phyloP scores from a whole-genome alignment of 2,329 filamentous ascomycete species.

The Talaromyces sp. region DNA sequence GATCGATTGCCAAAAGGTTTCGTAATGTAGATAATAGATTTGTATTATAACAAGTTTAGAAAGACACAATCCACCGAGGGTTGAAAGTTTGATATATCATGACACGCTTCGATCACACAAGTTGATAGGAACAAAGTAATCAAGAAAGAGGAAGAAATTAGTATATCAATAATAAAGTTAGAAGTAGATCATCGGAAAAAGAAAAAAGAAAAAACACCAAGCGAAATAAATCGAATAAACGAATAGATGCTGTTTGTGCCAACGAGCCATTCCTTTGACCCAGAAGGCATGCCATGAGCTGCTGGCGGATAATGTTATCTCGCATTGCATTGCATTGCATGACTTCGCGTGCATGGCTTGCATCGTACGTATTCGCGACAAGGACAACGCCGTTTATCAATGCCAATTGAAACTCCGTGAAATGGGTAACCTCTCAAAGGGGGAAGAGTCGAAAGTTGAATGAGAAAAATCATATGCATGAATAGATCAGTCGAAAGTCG shows the following conservation, averaged over 20 bases:
- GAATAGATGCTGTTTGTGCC: background rate
- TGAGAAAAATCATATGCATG: slow-evolving; percentile 13
- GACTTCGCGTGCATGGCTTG: background rate
- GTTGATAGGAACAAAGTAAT: background rate
- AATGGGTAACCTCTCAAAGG: background rate
- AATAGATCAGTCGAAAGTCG: slow-evolving; percentile 8
- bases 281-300: background rate
- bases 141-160: background rate
- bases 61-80: background rate
- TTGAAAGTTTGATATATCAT: slow-evolving; percentile 1
- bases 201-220: background rate
- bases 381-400: slow-evolving; percentile 11
- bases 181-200: slow-evolving; percentile 1
- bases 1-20: background rate
- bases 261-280: background rate
- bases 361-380: background rate
- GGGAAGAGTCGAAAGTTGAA: background rate
- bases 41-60: background rate
- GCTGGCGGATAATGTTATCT: background rate
- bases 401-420: slow-evolving; percentile 6
- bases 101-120: background rate
- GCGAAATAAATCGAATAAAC: background rate
- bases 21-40: slow-evolving; percentile 2
- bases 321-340: slow-evolving; percentile 5
- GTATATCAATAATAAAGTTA: slow-evolving; percentile 4